These are phyloP conservation scores for Carex littledalei DNA, from an alignment of 176 grass and related monocot genomes.

Conservation along the genomic window DNA sequence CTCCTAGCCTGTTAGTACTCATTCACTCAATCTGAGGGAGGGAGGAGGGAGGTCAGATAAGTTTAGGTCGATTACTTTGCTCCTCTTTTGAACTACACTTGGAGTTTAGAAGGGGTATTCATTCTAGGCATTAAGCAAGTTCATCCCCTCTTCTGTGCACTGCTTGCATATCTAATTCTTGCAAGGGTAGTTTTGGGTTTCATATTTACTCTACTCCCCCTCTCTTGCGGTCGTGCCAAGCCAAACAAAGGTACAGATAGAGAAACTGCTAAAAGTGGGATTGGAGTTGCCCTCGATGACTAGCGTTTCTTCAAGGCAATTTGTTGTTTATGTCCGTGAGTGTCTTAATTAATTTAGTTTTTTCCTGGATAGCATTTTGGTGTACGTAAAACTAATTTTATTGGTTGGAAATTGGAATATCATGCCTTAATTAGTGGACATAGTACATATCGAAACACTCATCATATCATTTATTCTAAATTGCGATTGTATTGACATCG, in stretches of 20 bases:
- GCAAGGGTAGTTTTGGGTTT: neutral
- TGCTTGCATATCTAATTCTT: neutral
- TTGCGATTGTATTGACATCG: neutral
- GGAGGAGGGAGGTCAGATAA: neutral
- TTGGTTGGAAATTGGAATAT: neutral
- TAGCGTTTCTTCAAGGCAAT: slow-evolving; percentile 41
- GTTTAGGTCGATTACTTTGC: neutral
- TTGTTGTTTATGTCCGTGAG: slow-evolving; percentile 14
- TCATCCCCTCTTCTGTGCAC: neutral
- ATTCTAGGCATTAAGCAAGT: neutral
- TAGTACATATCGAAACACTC: neutral
- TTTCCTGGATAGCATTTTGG: neutral
- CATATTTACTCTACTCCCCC: neutral
- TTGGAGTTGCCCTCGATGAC: slow-evolving; percentile 58
- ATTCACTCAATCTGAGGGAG: neutral
- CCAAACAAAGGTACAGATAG: neutral
- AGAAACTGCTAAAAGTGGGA: slow-evolving; percentile 66
- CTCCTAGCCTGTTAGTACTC: neutral
- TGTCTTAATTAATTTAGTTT: neutral
- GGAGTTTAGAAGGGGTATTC: neutral
- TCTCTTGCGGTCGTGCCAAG: neutral
- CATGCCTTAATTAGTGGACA: neutral
- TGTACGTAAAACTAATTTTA: slow-evolving; percentile 12
- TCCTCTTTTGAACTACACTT: neutral
- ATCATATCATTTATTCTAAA: neutral